Conservation (phyloP, 768 basidiomycete species). For the Agrocybe pediades region DNA sequence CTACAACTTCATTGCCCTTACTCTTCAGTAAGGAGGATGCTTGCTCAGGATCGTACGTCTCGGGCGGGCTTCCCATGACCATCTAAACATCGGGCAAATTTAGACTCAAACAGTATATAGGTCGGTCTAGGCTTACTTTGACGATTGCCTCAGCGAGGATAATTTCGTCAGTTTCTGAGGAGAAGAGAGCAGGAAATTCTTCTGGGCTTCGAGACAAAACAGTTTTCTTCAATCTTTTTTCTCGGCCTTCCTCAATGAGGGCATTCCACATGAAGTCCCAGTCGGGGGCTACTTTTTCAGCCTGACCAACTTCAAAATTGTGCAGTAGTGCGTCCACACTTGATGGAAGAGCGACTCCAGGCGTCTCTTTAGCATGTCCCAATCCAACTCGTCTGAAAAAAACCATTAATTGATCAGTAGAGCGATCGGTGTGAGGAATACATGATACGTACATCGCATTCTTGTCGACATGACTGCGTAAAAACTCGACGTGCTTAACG, state of each 20-base stretch:
- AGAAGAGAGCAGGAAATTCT: constrained; percentile 32
- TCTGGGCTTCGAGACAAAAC: constrained; percentile 50
- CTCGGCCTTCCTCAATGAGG: constrained; percentile 72
- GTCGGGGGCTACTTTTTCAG: constrained; percentile 37
- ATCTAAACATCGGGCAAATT: constrained; percentile 48
- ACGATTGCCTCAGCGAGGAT: constrained; percentile 67
- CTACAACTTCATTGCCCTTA: constrained; percentile 57
- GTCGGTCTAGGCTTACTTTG: constrained; percentile 49
- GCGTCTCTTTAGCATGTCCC: constrained; percentile 41
- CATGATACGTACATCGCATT: constrained; percentile 84
- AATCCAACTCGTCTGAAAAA: constrained; percentile 66
- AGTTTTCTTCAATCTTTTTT: constrained; percentile 63
- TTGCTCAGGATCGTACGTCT: constrained; percentile 61
- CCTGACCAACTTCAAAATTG: constrained; percentile 55
- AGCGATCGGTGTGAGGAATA: neutral
- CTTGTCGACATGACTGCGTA: constrained; percentile 84
- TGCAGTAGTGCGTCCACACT: constrained; percentile 44
- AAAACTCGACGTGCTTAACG: constrained; percentile 77
- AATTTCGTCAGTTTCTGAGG: constrained; percentile 38
- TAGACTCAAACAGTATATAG: neutral
- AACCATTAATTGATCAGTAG: constrained; percentile 14
- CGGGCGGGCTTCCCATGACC: constrained; percentile 72
- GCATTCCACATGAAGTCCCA: constrained; percentile 81
- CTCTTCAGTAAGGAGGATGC: constrained; percentile 59
- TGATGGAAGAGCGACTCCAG: constrained; percentile 37